Percentiles rank a stretch among this genome's conserved stretches.
Evolutionary conservation across 2,329 filamentous ascomycete genomes (phyloP).

Genomic region (Penicillium sp.): DNA sequence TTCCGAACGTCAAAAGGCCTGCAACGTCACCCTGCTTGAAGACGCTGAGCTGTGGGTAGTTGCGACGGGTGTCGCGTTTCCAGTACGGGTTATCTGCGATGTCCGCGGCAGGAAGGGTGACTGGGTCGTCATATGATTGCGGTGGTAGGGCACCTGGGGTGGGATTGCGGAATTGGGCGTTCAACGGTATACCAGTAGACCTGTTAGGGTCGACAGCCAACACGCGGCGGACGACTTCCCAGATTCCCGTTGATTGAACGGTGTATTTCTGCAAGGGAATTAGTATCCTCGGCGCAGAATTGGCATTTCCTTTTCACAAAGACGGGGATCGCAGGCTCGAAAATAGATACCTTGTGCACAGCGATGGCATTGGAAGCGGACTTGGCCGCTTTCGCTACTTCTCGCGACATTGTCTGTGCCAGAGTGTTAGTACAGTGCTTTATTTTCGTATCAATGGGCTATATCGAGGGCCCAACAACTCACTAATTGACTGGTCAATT

Average conservation of each 20-base stretch:
- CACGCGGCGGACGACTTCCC: conserved; percentile 74
- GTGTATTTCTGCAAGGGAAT: conserved; percentile 78
- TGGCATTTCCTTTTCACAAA: neutral
- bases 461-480: neutral
- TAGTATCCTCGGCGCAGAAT: neutral
- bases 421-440: neutral
- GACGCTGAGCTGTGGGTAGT: conserved; percentile 75
- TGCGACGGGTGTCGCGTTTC: conserved; percentile 84
- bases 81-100: conserved; percentile 92
- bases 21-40: conserved; percentile 83
- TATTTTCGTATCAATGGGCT: neutral
- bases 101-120: conserved; percentile 78
- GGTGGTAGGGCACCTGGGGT: conserved; percentile 71
- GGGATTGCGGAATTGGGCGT: conserved; percentile 87
- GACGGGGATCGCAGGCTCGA: neutral
- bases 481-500: neutral
- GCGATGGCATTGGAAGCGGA: conserved; percentile 35
- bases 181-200: conserved; percentile 87
- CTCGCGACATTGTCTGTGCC: conserved; percentile 30
- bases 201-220: conserved; percentile 81
- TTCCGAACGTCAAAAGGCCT: conserved; percentile 79
- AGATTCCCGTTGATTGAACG: conserved; percentile 81
- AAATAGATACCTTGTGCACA: conserved; percentile 31
- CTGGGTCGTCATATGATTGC: conserved; percentile 71
- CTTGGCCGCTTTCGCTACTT: conserved; percentile 36